Evolutionary conservation across 1,139 yeast genomes (phyloP).

Genomic region (Lizanozyma gosingica): DNA sequence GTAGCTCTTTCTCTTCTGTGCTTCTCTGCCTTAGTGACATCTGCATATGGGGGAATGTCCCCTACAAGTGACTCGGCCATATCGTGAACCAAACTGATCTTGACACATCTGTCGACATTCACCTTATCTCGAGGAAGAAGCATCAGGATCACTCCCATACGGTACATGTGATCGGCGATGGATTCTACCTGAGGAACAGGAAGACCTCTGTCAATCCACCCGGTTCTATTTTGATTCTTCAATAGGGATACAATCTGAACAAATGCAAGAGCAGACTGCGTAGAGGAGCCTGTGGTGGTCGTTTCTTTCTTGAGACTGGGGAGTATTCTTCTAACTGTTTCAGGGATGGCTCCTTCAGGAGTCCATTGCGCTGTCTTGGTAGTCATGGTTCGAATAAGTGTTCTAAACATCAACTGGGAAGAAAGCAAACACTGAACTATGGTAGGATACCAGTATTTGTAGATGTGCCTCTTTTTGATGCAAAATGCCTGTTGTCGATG

Average conservation of each 20-base stretch:
- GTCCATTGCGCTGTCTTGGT: not conserved
- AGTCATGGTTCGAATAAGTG: not conserved
- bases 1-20: constrained; percentile 76
- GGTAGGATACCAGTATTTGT: no score
- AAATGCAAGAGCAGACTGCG: constrained; percentile 38
- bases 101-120: constrained; percentile 53
- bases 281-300: not conserved
- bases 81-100: constrained; percentile 86
- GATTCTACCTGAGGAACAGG: constrained; percentile 49
- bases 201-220: constrained; percentile 80
- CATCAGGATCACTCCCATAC: constrained; percentile 85
- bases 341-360: not conserved
- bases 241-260: constrained; percentile 67
- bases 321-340: not conserved
- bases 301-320: not conserved
- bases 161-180: constrained; percentile 92
- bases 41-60: constrained; percentile 85
- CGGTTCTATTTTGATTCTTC: constrained; percentile 81
- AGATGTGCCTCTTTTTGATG: no score
- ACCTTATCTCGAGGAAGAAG: constrained; percentile 41
- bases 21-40: constrained; percentile 51
- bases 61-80: constrained; percentile 93
- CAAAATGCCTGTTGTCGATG: no score
- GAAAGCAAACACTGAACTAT: no score
- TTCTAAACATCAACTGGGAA: not conserved